These are phyloP conservation scores for Nitzschia sp. DNA, from an alignment of 108 stramenopile genomes.

Conservation along the genomic window DNA sequence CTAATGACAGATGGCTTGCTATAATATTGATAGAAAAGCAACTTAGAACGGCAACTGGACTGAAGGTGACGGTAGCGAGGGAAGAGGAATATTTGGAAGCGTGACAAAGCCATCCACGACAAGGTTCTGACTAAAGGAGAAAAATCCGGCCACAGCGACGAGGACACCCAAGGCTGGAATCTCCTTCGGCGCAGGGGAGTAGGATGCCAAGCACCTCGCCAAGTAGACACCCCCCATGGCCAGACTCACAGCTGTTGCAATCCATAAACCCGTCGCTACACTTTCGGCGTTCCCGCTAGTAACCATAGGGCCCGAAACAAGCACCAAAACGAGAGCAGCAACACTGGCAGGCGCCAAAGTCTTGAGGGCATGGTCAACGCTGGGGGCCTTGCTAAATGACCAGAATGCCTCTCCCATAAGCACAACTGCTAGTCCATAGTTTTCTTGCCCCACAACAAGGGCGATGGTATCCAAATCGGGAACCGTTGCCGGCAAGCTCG, in stretches of 20 bases:
- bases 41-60: constrained; percentile 31
- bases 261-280: constrained; percentile 68
- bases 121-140: constrained; percentile 82
- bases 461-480: constrained; percentile 55
- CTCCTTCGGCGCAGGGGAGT: constrained; percentile 81
- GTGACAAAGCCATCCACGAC: constrained; percentile 83
- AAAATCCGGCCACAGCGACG: constrained; percentile 84
- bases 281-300: constrained; percentile 70
- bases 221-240: constrained; percentile 73
- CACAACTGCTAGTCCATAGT: constrained; percentile 81
- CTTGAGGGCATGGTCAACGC: constrained; percentile 66
- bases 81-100: constrained; percentile 44
- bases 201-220: constrained; percentile 64
- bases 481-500: not conserved
- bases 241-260: constrained; percentile 70
- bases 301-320: constrained; percentile 80
- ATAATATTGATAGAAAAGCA: no score
- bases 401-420: constrained; percentile 79
- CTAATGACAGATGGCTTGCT: no score
- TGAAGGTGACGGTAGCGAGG: constrained; percentile 31
- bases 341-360: constrained; percentile 68
- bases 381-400: constrained; percentile 79
- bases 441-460: constrained; percentile 88
- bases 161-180: constrained; percentile 79
- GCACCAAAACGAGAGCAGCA: constrained; percentile 64